Conservation (phyloP, 441 rosid species). For the Arabidopsis hybrid region DNA sequence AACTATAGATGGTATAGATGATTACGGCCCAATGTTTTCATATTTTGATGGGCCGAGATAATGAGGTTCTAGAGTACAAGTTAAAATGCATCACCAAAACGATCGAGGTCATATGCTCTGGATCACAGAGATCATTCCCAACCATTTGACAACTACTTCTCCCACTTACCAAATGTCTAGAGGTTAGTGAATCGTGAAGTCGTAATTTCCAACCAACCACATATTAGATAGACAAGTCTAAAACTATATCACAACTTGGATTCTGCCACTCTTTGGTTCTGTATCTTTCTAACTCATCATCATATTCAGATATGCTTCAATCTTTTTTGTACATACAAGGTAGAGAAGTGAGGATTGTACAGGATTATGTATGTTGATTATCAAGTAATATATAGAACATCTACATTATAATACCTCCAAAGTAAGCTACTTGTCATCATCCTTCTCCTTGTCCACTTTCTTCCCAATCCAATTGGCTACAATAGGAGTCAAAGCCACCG, state of each 20-base stretch:
- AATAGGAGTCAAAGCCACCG: constrained; percentile 86
- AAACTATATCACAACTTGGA: not conserved
- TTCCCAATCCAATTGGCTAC: constrained; percentile 93
- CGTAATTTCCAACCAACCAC: not conserved
- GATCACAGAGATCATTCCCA: not conserved
- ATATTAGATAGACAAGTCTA: not conserved
- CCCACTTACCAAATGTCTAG: not conserved
- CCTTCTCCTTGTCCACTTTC: constrained; percentile 58
- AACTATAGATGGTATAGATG: not conserved
- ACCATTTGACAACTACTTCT: not conserved
- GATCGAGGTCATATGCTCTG: no score
- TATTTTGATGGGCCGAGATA: not conserved
- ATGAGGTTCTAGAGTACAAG: not conserved
- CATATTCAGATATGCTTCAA: not conserved
- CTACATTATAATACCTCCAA: constrained; percentile 13
- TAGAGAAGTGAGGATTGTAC: not conserved
- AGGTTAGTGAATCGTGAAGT: not conserved
- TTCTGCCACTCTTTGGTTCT: not conserved
- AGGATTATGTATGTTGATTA: constrained; percentile 2
- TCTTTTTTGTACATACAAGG: not conserved
- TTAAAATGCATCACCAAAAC: no score
- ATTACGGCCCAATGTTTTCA: not conserved
- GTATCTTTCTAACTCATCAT: not conserved
- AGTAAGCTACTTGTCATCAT: constrained; percentile 38
- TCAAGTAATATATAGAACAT: constrained; percentile 6